phyloP scores from a whole-genome alignment of 2,329 filamentous ascomycete genomes.

The Pseudohalonectria lignicola region DNA sequence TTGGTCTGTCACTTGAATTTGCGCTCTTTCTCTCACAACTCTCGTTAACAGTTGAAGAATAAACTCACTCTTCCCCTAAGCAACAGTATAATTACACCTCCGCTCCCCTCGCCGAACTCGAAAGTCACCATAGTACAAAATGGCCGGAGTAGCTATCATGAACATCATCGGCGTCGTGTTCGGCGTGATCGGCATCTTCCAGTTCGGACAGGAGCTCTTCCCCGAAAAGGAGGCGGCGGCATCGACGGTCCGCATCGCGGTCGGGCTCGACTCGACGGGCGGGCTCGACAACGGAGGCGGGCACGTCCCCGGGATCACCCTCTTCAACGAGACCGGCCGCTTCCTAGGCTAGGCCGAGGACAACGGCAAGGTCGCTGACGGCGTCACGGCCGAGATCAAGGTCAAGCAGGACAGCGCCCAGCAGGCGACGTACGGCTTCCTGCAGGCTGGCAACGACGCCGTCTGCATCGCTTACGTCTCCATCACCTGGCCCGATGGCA shows the following conservation, averaged over 20 bases:
- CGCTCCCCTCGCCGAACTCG: too few species aligned
- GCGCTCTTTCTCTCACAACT: too few species aligned
- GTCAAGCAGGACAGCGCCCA: not conserved
- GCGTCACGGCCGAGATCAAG: not conserved
- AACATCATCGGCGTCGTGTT: not conserved
- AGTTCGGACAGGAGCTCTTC: not conserved
- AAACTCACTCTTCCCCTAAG: too few species aligned
- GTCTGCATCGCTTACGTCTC: conserved; percentile 1
- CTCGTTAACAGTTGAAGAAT: too few species aligned
- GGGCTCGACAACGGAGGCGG: not conserved
- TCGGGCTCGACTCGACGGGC: not conserved
- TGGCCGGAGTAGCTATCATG: too few species aligned
- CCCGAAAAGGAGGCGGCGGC: not conserved
- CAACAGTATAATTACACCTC: too few species aligned
- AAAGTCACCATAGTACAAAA: too few species aligned
- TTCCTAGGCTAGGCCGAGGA: not conserved
- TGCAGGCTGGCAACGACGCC: conserved; percentile 1
- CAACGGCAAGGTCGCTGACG: not conserved
- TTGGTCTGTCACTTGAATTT: too few species aligned
- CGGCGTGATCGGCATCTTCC: not conserved
- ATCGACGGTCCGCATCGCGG: not conserved
- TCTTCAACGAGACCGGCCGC: not conserved
- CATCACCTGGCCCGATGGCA: conserved; percentile 1
- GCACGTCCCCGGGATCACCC: not conserved
- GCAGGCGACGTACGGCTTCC: not conserved